Conservation (phyloP, 2,329 filamentous ascomycete species). For the Arthrobotrys musiformis region DNA sequence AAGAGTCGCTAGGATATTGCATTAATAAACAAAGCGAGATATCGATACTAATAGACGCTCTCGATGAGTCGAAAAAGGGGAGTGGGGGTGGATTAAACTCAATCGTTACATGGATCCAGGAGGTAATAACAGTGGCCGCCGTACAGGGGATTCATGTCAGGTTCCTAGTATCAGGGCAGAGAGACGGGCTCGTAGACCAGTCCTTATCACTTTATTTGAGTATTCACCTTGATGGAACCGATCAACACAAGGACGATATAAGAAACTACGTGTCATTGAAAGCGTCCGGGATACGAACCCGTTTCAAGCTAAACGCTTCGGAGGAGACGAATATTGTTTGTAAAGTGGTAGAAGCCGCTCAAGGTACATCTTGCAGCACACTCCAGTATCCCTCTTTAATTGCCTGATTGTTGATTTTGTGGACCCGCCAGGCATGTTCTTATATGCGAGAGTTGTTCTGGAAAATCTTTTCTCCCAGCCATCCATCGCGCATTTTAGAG, state of each 20-base stretch:
- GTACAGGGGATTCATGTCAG: background rate
- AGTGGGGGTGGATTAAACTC: background rate
- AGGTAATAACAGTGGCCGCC: background rate
- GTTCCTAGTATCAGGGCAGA: background rate
- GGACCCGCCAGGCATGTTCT: slow-evolving; percentile 52
- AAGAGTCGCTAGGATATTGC: background rate
- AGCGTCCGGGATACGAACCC: background rate
- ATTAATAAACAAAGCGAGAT: background rate
- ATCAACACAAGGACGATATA: background rate
- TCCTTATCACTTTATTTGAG: background rate
- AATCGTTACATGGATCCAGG: background rate
- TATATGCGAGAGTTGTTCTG: slow-evolving; percentile 58
- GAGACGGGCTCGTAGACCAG: background rate
- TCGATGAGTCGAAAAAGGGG: slow-evolving; percentile 1
- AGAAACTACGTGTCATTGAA: background rate
- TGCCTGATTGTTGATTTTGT: background rate
- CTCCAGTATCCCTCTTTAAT: background rate
- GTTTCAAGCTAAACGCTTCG: background rate
- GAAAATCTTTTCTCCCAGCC: slow-evolving; percentile 56
- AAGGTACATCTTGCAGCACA: background rate
- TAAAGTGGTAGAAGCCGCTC: background rate
- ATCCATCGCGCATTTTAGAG: slow-evolving; percentile 56
- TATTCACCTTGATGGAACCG: background rate
- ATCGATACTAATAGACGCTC: background rate
- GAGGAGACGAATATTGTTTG: background rate